Evolutionary conservation across 2,329 filamentous ascomycete species (phyloP).

Genomic region (Berkeleyomyces basicola): DNA sequence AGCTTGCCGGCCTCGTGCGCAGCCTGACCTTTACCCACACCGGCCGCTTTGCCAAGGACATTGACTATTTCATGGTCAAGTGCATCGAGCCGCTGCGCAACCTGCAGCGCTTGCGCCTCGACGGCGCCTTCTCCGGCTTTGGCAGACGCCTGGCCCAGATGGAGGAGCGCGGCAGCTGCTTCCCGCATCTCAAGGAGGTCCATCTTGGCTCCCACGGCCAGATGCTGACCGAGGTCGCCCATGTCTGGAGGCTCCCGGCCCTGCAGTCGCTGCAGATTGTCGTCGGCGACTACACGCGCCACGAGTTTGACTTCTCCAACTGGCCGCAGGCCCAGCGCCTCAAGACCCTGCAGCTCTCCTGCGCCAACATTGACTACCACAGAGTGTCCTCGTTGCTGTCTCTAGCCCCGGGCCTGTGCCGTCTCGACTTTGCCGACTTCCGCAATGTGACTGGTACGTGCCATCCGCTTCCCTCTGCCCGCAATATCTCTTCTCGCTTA

Average conservation of each 20-base stretch:
- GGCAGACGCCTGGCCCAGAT: conserved; percentile 1
- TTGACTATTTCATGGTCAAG: conserved; percentile 10
- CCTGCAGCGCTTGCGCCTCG: conserved; percentile 3
- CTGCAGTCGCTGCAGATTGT: conserved; percentile 3
- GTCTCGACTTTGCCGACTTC: conserved; percentile 8
- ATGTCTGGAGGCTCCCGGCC: conserved; percentile 6
- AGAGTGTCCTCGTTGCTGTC: conserved; percentile 5
- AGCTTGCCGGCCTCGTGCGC: conserved; percentile 6
- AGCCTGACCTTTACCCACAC: conserved; percentile 1
- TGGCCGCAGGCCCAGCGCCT: neutral
- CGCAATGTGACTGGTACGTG: conserved; percentile 8
- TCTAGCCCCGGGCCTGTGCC: conserved; percentile 6
- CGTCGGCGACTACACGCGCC: conserved; percentile 3
- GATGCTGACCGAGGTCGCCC: neutral
- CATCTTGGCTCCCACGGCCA: conserved; percentile 7
- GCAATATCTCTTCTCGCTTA: neutral
- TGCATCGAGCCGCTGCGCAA: conserved; percentile 9
- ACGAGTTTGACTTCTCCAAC: conserved; percentile 4
- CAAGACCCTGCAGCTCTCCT: neutral
- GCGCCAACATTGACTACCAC: conserved; percentile 10
- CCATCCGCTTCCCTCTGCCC: neutral
- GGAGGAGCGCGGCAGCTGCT: neutral
- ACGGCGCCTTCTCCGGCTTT: conserved; percentile 9
- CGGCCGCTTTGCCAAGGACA: neutral
- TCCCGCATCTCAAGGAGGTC: conserved; percentile 4